Conservation (phyloP, 208 protist genomes). For the Trypanosoma theileri region DNA sequence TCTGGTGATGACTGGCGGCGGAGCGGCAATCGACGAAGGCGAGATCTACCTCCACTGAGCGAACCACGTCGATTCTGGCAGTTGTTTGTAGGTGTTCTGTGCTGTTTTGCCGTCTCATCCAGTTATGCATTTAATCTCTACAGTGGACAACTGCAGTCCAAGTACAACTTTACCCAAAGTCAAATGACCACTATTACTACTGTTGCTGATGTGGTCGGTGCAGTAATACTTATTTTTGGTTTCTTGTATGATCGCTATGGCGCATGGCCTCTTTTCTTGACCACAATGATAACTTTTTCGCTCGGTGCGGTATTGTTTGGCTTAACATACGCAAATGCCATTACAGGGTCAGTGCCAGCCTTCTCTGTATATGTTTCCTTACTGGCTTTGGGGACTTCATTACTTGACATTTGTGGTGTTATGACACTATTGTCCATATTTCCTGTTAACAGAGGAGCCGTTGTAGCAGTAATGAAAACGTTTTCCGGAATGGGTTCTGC, state of each 20-base stretch:
- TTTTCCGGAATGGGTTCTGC: slow-evolving; percentile 86
- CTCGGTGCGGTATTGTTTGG: slow-evolving; percentile 52
- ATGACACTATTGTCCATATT: slow-evolving; percentile 85
- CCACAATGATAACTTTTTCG: slow-evolving; percentile 49
- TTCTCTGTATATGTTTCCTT: slow-evolving; percentile 60
- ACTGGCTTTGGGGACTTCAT: slow-evolving; percentile 45
- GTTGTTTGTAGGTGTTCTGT: slow-evolving; percentile 53
- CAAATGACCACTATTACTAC: slow-evolving; percentile 79
- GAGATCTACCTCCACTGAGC: slow-evolving; percentile 3
- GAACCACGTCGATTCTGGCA: slow-evolving; percentile 69
- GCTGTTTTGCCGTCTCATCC: slow-evolving; percentile 64
- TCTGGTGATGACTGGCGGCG: neutral
- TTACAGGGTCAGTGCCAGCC: slow-evolving; percentile 48
- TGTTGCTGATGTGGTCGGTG: slow-evolving; percentile 39
- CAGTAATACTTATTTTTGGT: slow-evolving; percentile 59
- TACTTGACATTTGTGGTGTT: slow-evolving; percentile 70
- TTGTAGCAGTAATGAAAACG: slow-evolving; percentile 86
- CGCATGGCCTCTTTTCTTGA: slow-evolving; percentile 61
- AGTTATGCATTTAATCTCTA: slow-evolving; percentile 79
- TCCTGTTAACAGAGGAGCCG: slow-evolving; percentile 71
- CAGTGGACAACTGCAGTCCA: slow-evolving; percentile 61
- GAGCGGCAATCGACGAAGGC: neutral
- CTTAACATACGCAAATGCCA: slow-evolving; percentile 53
- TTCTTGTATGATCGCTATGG: slow-evolving; percentile 77
- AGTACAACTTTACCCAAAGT: slow-evolving; percentile 72